Percentiles rank a stretch among this genome's conserved stretches.
Evolutionary conservation across 2,329 filamentous ascomycete genomes (phyloP).

Genomic region (Aschersonia sp.): DNA sequence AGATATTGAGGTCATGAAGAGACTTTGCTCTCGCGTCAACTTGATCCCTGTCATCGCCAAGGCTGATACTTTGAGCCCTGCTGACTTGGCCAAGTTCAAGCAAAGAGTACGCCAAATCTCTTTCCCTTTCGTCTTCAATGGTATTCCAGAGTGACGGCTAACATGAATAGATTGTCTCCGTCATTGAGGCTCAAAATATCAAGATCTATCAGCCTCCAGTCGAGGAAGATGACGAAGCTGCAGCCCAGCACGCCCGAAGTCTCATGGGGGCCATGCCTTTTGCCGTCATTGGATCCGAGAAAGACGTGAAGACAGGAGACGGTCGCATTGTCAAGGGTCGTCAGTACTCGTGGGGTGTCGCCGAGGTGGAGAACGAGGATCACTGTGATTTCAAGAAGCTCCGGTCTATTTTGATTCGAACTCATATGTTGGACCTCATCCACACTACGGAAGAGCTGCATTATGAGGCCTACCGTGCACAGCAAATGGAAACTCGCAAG

Average conservation of each 20-base stretch:
- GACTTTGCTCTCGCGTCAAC: conserved; percentile 94
- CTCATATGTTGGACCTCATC: conserved; percentile 98
- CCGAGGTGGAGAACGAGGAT: conserved; percentile 98
- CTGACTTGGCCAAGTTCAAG: conserved; percentile 90
- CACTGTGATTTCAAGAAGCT: conserved; percentile 99
- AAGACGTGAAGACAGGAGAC: conserved; percentile 94
- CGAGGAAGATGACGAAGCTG: conserved; percentile 96
- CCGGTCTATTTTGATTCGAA: conserved; percentile 94
- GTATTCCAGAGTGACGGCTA: conserved; percentile 6
- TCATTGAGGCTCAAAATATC: conserved; percentile 97
- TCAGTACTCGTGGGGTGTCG: conserved; percentile 98
- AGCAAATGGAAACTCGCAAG: conserved; percentile 99
- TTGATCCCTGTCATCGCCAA: conserved; percentile 97
- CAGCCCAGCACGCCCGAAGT: conserved; percentile 85
- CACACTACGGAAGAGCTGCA: conserved; percentile 99
- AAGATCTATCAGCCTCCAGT: conserved; percentile 98
- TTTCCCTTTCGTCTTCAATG: conserved; percentile 8
- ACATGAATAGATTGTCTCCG: conserved; percentile 61
- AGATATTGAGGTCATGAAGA: conserved; percentile 99
- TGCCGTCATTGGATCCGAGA: conserved; percentile 96
- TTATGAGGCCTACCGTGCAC: conserved; percentile 97
- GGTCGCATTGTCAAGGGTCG: conserved; percentile 96
- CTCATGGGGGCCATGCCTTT: conserved; percentile 97
- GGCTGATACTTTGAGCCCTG: conserved; percentile 91
- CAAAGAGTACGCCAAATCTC: conserved; percentile 50